phyloP scores from a whole-genome alignment of 2,329 filamentous ascomycete genomes.

The Mariannaea sp. region DNA sequence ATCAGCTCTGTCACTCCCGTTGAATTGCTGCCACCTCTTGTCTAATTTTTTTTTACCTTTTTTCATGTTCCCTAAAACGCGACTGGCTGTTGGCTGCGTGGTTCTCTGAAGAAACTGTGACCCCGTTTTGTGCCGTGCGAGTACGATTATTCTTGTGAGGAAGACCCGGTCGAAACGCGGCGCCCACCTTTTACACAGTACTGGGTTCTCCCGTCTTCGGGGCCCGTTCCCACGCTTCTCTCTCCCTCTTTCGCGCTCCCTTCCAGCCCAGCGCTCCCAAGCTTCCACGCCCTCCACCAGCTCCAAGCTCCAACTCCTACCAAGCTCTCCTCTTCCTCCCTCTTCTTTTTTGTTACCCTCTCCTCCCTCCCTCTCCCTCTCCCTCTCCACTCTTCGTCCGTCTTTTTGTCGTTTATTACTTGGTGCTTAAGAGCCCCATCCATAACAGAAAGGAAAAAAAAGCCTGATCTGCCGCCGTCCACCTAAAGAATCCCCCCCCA shows the following conservation, averaged over 20 bases:
- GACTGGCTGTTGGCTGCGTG: neutral
- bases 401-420: too few species aligned
- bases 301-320: too few species aligned
- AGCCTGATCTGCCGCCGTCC: neutral
- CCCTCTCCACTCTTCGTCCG: neutral
- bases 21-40: too few species aligned
- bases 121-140: neutral
- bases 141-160: slow-evolving; percentile 1
- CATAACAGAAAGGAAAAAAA: neutral
- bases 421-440: neutral
- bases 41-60: too few species aligned
- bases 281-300: too few species aligned
- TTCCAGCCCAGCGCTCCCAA: neutral
- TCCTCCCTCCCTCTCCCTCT: neutral
- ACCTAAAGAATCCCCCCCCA: slow-evolving; percentile 8
- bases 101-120: neutral
- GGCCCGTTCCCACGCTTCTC: neutral
- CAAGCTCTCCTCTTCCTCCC: neutral
- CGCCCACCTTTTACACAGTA: slow-evolving; percentile 21
- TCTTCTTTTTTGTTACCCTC: slow-evolving; percentile 1
- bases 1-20: too few species aligned
- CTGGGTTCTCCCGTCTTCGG: neutral
- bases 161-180: slow-evolving; percentile 17
- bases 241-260: slow-evolving; percentile 5
- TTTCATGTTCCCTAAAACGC: too few species aligned